Conservation (phyloP, 1,139 yeast genomes). For the Yamadazyma dendronema region DNA sequence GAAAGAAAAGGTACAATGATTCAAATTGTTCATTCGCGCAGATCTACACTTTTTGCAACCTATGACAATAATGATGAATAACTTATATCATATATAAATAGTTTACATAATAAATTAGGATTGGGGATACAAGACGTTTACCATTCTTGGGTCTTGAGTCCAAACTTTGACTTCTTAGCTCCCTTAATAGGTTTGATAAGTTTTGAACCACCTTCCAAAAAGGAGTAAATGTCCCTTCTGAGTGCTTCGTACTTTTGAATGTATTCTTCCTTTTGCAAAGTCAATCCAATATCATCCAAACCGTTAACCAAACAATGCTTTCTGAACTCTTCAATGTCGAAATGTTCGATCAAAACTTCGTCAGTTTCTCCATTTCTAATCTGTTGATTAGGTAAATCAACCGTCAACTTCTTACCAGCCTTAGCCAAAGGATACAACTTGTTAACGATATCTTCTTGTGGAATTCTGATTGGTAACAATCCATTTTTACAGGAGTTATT, state of each 20-base stretch:
- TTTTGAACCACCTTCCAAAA: slow-evolving; percentile 83
- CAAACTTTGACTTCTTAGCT: slow-evolving; percentile 65
- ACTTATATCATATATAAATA: too few species aligned
- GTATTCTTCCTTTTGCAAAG: slow-evolving; percentile 81
- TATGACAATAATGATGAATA: too few species aligned
- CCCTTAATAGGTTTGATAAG: slow-evolving; percentile 67
- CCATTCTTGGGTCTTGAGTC: slow-evolving; percentile 80
- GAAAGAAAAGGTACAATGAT: too few species aligned
- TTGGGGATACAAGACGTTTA: slow-evolving; percentile 23
- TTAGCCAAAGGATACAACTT: slow-evolving; percentile 79
- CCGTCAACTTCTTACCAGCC: slow-evolving; percentile 66
- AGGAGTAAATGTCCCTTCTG: slow-evolving; percentile 79
- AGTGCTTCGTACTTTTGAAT: slow-evolving; percentile 70
- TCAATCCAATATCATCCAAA: slow-evolving; percentile 93
- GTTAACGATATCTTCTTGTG: slow-evolving; percentile 65
- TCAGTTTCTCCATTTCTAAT: slow-evolving; percentile 65
- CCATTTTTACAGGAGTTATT: slow-evolving; percentile 97
- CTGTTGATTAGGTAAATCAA: slow-evolving; percentile 85
- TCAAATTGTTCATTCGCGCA: too few species aligned
- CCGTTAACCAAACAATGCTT: slow-evolving; percentile 94
- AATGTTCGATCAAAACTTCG: slow-evolving; percentile 73
- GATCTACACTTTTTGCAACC: too few species aligned
- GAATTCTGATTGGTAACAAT: slow-evolving; percentile 82
- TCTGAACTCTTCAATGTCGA: slow-evolving; percentile 87
- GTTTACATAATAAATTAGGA: background rate